Evolutionary conservation across 257 asterid species (phyloP).

Genomic region (Henckelia pumila): DNA sequence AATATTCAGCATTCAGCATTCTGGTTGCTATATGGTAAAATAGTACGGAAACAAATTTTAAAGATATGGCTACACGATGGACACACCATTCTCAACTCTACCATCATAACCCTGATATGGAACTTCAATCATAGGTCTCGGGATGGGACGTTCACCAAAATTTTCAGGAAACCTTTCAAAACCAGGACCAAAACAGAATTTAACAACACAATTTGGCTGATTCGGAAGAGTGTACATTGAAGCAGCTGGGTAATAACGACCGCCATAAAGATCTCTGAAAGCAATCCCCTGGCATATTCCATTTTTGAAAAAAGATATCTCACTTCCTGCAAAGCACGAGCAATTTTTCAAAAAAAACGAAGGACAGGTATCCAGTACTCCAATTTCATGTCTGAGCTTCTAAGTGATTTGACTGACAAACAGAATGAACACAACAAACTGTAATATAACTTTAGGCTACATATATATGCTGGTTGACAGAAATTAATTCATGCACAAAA

Average conservation of each 20-base stretch:
- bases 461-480: no score
- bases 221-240: constrained; percentile 96
- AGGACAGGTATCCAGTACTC: constrained; percentile 13
- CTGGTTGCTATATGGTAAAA: constrained; percentile 8
- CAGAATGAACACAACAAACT: constrained; percentile 15
- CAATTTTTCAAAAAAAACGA: constrained; percentile 14
- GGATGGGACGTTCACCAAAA: constrained; percentile 63
- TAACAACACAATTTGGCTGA: constrained; percentile 81
- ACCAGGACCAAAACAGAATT: constrained; percentile 95
- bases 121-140: constrained; percentile 89
- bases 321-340: constrained; percentile 70
- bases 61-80: constrained; percentile 50
- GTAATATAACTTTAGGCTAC: background rate
- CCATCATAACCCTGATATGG: constrained; percentile 75
- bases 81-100: constrained; percentile 76
- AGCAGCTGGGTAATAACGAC: constrained; percentile 94
- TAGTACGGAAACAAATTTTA: constrained; percentile 15
- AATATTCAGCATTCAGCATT: background rate
- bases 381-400: constrained; percentile 8
- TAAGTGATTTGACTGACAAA: background rate
- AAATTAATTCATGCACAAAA: no score
- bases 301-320: constrained; percentile 81
- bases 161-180: constrained; percentile 77
- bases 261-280: constrained; percentile 76
- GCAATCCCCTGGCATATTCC: constrained; percentile 93